phyloP scores from a whole-genome alignment of 805 yeast species.

The Spathaspora boniae region DNA sequence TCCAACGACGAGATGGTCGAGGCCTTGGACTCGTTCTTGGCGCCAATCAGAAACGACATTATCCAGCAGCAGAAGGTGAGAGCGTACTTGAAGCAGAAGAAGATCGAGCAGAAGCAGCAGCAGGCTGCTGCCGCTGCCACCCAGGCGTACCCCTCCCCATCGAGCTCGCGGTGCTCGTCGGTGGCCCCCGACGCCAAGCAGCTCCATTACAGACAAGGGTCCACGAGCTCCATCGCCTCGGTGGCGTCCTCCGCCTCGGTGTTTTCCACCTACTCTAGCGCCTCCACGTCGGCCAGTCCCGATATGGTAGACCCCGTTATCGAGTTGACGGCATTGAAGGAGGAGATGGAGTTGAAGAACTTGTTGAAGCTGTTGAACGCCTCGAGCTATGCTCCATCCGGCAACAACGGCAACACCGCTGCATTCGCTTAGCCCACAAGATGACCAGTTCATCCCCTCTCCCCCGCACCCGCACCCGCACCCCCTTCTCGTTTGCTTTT shows the following conservation, averaged over 20 bases:
- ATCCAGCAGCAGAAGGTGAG: slow-evolving; percentile 24
- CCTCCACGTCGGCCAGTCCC: not conserved
- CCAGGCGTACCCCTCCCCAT: slow-evolving; percentile 3
- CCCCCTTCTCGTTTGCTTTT: no score
- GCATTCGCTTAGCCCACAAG: no score
- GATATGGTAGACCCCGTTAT: slow-evolving; percentile 29
- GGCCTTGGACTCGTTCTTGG: slow-evolving; percentile 44
- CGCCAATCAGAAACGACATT: slow-evolving; percentile 46
- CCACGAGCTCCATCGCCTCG: slow-evolving; percentile 17
- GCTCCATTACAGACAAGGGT: slow-evolving; percentile 15
- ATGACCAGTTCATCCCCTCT: no score
- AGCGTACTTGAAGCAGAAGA: slow-evolving; percentile 1
- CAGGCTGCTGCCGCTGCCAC: not conserved
- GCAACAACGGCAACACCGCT: no score
- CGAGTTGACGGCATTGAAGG: slow-evolving; percentile 33
- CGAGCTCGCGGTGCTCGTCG: slow-evolving; percentile 16
- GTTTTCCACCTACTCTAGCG: slow-evolving; percentile 1
- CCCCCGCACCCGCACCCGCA: no score
- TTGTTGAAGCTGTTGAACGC: slow-evolving; percentile 16
- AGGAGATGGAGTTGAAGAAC: slow-evolving; percentile 30
- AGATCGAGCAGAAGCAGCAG: slow-evolving; percentile 6
- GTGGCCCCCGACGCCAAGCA: slow-evolving; percentile 14
- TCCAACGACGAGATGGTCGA: slow-evolving; percentile 40
- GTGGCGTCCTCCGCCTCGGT: slow-evolving; percentile 10
- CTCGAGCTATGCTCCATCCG: no score